Evolutionary conservation across 768 basidiomycete genomes (phyloP), one percentile per base, ranked within the genome.

Genomic region (Mycena rebaudengoi): DNA sequence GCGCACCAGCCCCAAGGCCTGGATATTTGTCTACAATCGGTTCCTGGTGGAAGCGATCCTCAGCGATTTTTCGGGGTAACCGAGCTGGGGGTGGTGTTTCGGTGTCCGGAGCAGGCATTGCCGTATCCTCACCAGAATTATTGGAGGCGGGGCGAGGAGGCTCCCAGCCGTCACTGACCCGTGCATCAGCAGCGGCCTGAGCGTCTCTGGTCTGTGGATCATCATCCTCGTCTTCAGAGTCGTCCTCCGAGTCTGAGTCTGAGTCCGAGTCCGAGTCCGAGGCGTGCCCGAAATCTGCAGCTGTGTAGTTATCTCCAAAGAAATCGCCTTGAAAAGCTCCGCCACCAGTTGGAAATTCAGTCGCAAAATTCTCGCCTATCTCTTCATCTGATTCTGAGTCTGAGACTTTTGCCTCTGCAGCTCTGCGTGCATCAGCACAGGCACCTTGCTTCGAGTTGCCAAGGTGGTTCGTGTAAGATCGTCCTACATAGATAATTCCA

Each of bases 1-100:
- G 4, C 21, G 37, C 35, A 0, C 57, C 57, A 7, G 57, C 57
- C 21, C 23, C 4, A 12, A 4, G 26, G 25, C 57, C 23, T 0
- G 57, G 57, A 12, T 3, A 59, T 5, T 59, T 48, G 4, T 39
- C 57, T 7, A 59, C 30, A 10, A 40, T 14, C 11, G 57, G 57
- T 13, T 46, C 21, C 14, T 46, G 29, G 30, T 59, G 57, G n/a
- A 59, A 59, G 5, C 46, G 35, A 49, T 59, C 57, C 33, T 59
- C 57, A 6, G 45, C 57, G 14, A 40, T 40, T 12, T 37, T 37
- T 7, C 57, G 57, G 12, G 4, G 14, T 13, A 45, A 41, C 18
- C 44, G 57, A 4, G 25, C n/a, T 1, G 44, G 32, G 3, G 43
- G 16, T 4, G 44, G n/a, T 23, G 55, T 28, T 7, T 21, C 18